Percentiles rank a stretch among this genome's conserved stretches.
phyloP scores from a whole-genome alignment of 768 basidiomycete genomes.

The Boletus reticulatus region DNA sequence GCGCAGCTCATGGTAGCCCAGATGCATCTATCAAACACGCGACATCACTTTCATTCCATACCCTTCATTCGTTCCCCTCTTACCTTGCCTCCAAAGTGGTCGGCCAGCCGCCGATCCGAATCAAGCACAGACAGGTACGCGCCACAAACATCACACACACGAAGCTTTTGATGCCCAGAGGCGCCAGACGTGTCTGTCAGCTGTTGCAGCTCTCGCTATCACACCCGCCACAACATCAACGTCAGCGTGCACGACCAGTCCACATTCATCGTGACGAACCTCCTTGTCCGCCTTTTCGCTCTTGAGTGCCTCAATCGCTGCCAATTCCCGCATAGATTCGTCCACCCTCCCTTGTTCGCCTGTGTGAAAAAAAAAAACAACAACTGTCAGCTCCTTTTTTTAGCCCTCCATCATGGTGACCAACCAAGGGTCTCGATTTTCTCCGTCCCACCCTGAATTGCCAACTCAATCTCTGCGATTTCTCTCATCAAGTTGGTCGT shows the following conservation, averaged over 20 bases:
- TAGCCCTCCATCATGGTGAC: conserved; percentile 24
- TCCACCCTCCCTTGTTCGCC: conserved; percentile 99
- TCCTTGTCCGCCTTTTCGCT: conserved; percentile 95
- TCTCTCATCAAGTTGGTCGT: conserved; percentile 99
- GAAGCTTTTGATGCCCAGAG: conserved; percentile 98
- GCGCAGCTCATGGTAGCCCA: conserved; percentile 97
- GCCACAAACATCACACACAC: conserved; percentile 99
- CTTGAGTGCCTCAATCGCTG: conserved; percentile 96
- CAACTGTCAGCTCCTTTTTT: not conserved
- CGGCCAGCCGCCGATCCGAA: conserved; percentile 96
- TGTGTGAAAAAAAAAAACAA: conserved; percentile 28
- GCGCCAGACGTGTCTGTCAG: conserved; percentile 98
- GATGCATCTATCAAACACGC: conserved; percentile 76
- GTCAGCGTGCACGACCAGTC: conserved; percentile 5
- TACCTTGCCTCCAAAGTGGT: conserved; percentile 99
- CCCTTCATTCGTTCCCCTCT: conserved; percentile 31
- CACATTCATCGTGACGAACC: conserved; percentile 39
- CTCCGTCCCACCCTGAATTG: conserved; percentile 97
- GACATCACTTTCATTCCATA: conserved; percentile 28
- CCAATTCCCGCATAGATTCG: conserved; percentile 97
- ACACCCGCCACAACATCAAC: conserved; percentile 1
- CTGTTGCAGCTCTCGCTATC: conserved; percentile 88
- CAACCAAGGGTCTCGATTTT: conserved; percentile 92
- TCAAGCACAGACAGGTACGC: conserved; percentile 98
- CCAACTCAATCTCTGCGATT: conserved; percentile 98